Percentiles rank a stretch among this genome's conserved stretches.
Evolutionary conservation across 768 basidiomycete species (phyloP).

Genomic region (Wakefieldia striispora): DNA sequence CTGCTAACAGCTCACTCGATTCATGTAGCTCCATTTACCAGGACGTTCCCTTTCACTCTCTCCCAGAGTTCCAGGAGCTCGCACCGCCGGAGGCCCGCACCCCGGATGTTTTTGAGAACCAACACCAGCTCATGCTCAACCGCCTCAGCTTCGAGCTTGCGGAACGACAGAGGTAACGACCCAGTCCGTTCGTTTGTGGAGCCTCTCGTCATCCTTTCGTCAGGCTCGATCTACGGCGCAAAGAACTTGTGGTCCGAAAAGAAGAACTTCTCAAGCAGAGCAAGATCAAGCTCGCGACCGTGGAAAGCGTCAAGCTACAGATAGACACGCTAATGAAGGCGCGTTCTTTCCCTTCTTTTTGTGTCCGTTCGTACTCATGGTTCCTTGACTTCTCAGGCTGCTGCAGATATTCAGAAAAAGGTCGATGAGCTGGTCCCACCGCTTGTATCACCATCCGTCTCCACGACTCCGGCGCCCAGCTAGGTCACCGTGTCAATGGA

Average conservation of each 20-base stretch:
- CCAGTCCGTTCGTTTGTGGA: background rate
- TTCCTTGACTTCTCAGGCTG: conserved; percentile 44
- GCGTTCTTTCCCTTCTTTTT: conserved; percentile 1
- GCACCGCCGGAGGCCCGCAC: conserved; percentile 70
- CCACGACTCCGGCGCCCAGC: conserved; percentile 26
- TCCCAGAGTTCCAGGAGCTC: conserved; percentile 64
- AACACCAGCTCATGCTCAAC: conserved; percentile 86
- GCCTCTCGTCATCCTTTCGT: conserved; percentile 1
- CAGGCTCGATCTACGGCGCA: conserved; percentile 70
- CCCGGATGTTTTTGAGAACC: conserved; percentile 57
- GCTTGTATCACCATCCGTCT: conserved; percentile 29
- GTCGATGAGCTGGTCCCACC: conserved; percentile 64
- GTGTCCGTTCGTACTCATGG: conserved; percentile 10
- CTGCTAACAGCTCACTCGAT: background rate
- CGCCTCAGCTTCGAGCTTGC: conserved; percentile 83
- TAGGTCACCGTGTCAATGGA: conserved; percentile 7
- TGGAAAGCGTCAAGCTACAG: conserved; percentile 77
- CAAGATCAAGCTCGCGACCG: conserved; percentile 64
- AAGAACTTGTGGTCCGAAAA: conserved; percentile 66
- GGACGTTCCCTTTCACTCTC: conserved; percentile 71
- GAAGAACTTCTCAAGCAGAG: conserved; percentile 80
- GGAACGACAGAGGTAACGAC: conserved; percentile 77
- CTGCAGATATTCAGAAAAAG: conserved; percentile 71
- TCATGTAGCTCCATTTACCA: conserved; percentile 77
- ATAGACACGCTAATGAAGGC: conserved; percentile 79